Evolutionary conservation across 1,139 yeast genomes (phyloP).

Genomic region (Pichia sp.): DNA sequence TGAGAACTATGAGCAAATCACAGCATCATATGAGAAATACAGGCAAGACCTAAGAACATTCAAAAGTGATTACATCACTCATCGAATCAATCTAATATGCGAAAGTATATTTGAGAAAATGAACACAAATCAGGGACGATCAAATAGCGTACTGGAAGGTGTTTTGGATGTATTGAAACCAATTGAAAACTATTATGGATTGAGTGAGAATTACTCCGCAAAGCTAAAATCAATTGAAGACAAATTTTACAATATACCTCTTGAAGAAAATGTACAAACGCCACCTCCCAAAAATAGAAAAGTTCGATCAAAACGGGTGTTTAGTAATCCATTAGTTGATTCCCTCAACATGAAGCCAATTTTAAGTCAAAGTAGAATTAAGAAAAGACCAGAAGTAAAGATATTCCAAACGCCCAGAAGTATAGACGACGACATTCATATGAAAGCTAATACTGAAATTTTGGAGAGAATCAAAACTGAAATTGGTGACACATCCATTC

Average conservation of each 20-base stretch:
- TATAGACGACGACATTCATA: constrained; percentile 9
- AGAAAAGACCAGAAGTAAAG: constrained; percentile 4
- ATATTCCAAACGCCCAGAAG: constrained; percentile 15
- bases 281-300: constrained; percentile 5
- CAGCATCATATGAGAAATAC: constrained; percentile 41
- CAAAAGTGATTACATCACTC: constrained; percentile 46
- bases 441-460: constrained; percentile 13
- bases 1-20: constrained; percentile 39
- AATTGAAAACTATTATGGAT: constrained; percentile 9
- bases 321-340: constrained; percentile 18
- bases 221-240: constrained; percentile 7
- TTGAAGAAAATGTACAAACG: constrained; percentile 10
- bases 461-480: constrained; percentile 12
- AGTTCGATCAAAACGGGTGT: constrained; percentile 6
- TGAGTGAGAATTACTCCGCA: not conserved
- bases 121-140: constrained; percentile 31
- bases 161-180: constrained; percentile 24
- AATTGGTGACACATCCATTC: not conserved
- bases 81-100: constrained; percentile 52
- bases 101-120: not conserved
- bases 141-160: constrained; percentile 39
- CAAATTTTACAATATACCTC: not conserved
- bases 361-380: not conserved
- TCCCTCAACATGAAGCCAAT: constrained; percentile 17
- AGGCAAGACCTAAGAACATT: constrained; percentile 38